Conservation (phyloP, 305 asterid species). For the Fraxinus xanthoxyloides region DNA sequence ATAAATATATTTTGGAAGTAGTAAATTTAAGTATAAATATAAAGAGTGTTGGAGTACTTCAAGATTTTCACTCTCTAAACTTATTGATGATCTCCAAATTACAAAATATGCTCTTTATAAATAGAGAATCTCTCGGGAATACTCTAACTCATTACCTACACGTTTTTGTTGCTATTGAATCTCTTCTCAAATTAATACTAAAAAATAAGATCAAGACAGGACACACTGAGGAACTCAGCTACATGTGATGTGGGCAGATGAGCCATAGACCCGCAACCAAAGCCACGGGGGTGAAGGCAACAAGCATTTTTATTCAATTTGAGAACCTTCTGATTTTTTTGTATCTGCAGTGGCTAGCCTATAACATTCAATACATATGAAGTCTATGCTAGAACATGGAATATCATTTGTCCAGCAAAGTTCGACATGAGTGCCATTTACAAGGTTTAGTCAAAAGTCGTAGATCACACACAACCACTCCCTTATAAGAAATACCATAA, state of each 20-base stretch:
- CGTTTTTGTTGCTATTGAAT: neutral
- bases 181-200: neutral
- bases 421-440: neutral
- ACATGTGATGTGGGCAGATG: neutral
- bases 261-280: neutral
- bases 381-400: neutral
- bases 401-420: neutral
- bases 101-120: too few relatives aligned
- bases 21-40: too few relatives aligned
- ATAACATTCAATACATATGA: neutral
- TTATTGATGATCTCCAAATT: too few relatives aligned
- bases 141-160: neutral
- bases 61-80: neutral
- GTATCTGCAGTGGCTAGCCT: neutral
- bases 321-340: neutral
- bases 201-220: neutral
- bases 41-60: neutral
- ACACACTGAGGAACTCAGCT: neutral
- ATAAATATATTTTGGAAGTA: neutral
- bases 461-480: neutral
- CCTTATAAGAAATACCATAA: neutral
- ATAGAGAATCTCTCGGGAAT: neutral
- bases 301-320: neutral
- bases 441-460: neutral
- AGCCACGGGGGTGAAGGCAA: neutral